Evolutionary conservation across 2,329 filamentous ascomycete species (phyloP).

Genomic region (Cladosporium sp.): DNA sequence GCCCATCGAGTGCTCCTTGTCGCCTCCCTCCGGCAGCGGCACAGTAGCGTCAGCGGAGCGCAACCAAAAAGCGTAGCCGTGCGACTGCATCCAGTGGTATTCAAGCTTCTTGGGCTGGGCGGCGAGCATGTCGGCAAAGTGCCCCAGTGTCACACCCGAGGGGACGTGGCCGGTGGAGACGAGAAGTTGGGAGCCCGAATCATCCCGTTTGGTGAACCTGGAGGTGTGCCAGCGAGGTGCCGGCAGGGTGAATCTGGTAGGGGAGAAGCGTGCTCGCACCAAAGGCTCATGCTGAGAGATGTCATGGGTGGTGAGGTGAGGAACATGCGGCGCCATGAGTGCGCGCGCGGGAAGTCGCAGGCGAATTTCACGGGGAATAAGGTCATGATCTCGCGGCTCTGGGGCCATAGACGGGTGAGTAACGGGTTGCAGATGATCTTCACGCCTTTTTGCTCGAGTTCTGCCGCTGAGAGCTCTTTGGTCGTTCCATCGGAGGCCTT

Average conservation of each 20-base stretch:
- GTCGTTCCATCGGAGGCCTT: background rate
- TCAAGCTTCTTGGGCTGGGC: background rate
- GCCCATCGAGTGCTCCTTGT: background rate
- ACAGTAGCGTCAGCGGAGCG: constrained; percentile 4
- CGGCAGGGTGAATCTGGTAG: too few species aligned
- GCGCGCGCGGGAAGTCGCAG: background rate
- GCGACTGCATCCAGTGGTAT: constrained; percentile 12
- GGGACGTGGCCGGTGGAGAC: constrained; percentile 10
- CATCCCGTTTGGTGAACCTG: constrained; percentile 6
- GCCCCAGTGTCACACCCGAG: constrained; percentile 9
- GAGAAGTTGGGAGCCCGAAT: constrained; percentile 2
- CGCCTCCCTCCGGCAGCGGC: background rate
- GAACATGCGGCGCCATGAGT: constrained; percentile 14
- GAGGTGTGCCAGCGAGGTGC: background rate
- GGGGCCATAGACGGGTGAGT: constrained; percentile 10
- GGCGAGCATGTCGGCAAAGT: constrained; percentile 10
- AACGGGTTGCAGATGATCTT: constrained; percentile 13
- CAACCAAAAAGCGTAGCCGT: constrained; percentile 6
- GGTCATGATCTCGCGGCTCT: constrained; percentile 11
- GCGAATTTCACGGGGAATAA: background rate
- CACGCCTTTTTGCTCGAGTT: background rate
- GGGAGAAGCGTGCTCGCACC: too few species aligned
- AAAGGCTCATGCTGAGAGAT: background rate
- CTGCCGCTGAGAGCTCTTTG: background rate
- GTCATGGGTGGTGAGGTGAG: constrained; percentile 10